Evolutionary conservation across 805 yeast genomes (phyloP).

Genomic region (Wickerhamomyces silvicola): DNA sequence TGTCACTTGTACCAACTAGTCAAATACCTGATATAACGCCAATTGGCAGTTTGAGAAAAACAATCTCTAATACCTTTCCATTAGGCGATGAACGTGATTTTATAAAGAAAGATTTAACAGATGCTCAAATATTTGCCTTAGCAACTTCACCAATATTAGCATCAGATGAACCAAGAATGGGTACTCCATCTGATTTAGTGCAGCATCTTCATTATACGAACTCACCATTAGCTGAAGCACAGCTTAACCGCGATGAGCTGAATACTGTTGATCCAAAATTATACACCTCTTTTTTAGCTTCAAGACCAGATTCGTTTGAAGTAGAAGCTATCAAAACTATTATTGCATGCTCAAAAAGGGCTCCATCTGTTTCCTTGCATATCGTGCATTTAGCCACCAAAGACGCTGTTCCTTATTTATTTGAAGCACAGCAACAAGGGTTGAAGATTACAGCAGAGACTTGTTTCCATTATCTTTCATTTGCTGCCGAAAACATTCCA

Average conservation of each 20-base stretch:
- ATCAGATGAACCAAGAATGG: constrained; percentile 53
- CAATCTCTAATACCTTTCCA: constrained; percentile 4
- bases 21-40: background rate
- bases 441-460: constrained; percentile 83
- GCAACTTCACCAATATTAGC: constrained; percentile 50
- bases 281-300: constrained; percentile 35
- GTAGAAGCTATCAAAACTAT: constrained; percentile 75
- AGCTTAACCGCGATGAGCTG: constrained; percentile 32
- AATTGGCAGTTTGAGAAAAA: constrained; percentile 3
- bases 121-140: constrained; percentile 45
- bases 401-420: constrained; percentile 70
- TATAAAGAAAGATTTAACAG: constrained; percentile 30
- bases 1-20: constrained; percentile 8
- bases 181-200: constrained; percentile 30
- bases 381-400: constrained; percentile 88
- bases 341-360: constrained; percentile 49
- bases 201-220: constrained; percentile 21
- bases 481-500: constrained; percentile 72
- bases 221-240: constrained; percentile 40
- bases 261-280: constrained; percentile 23
- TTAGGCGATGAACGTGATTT: constrained; percentile 2
- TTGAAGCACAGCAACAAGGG: constrained; percentile 50
- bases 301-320: constrained; percentile 87
- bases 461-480: constrained; percentile 84
- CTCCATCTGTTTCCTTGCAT: constrained; percentile 67